These are phyloP conservation scores for Phytopythium montanum DNA, from an alignment of 352 stramenopile species.

Conservation along the genomic window DNA sequence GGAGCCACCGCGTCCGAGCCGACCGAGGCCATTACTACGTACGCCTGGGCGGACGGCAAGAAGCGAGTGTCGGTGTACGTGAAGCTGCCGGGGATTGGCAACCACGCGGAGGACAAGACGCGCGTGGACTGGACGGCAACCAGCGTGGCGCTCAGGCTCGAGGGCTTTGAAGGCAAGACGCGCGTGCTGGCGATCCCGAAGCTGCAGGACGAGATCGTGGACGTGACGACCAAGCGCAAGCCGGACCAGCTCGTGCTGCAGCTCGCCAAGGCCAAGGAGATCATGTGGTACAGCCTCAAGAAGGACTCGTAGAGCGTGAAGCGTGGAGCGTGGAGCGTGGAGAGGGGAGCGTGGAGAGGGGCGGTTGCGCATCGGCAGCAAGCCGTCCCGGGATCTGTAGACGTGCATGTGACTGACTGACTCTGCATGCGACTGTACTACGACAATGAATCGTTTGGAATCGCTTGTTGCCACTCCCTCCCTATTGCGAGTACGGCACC, in stretches of 20 bases:
- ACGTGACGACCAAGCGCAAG: conserved; percentile 77
- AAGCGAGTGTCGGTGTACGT: conserved; percentile 79
- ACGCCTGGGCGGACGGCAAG: conserved; percentile 81
- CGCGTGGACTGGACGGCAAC: conserved; percentile 62
- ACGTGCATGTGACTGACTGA: background rate
- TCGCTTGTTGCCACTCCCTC: background rate
- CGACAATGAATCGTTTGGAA: background rate
- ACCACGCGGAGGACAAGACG: conserved; percentile 56
- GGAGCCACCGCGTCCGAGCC: conserved; percentile 30
- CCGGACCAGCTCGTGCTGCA: conserved; percentile 76
- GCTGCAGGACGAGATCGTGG: conserved; percentile 80
- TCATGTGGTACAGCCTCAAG: conserved; percentile 82
- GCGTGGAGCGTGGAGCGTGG: too few species aligned
- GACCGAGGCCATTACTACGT: conserved; percentile 63
- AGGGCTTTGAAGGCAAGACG: conserved; percentile 66
- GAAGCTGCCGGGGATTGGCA: conserved; percentile 58
- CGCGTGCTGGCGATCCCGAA: conserved; percentile 58
- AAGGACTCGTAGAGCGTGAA: conserved; percentile 73
- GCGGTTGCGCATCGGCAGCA: background rate
- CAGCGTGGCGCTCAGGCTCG: conserved; percentile 55
- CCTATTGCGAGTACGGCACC: conserved; percentile 36
- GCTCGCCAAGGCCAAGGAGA: conserved; percentile 74
- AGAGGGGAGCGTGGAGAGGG: too few species aligned
- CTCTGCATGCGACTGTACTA: background rate
- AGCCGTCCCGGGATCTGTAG: background rate